phyloP scores from a whole-genome alignment of 345 rosid species.

The Acer yangbiense region DNA sequence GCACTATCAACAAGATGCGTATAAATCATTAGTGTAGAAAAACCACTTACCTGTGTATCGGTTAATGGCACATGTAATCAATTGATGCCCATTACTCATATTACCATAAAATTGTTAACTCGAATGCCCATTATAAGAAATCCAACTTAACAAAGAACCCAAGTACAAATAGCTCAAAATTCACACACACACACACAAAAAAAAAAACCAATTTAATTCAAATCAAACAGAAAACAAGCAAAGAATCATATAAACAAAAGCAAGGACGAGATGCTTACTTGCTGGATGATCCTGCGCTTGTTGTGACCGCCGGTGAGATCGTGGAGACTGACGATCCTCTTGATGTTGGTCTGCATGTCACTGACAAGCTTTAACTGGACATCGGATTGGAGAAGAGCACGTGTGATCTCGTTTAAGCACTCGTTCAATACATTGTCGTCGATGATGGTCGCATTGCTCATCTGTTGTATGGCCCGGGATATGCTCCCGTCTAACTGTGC shows the following conservation, averaged over 20 bases:
- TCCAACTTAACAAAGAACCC: neutral
- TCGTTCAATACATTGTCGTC: slow-evolving; percentile 85
- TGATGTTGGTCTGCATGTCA: slow-evolving; percentile 84
- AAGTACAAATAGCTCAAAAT: neutral
- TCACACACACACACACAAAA: no score
- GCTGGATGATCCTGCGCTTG: slow-evolving; percentile 88
- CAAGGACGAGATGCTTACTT: slow-evolving; percentile 8
- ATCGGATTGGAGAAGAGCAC: slow-evolving; percentile 88
- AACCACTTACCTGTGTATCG: no score
- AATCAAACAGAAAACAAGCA: neutral
- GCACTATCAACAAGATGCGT: neutral
- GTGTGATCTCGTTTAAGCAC: slow-evolving; percentile 88
- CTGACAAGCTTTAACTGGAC: slow-evolving; percentile 91
- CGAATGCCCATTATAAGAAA: neutral
- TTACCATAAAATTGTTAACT: neutral
- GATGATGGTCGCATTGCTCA: slow-evolving; percentile 93
- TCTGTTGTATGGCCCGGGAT: slow-evolving; percentile 92
- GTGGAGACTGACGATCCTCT: slow-evolving; percentile 86
- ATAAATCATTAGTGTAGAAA: neutral
- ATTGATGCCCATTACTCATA: neutral
- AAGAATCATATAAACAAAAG: no score
- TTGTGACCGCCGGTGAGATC: slow-evolving; percentile 98
- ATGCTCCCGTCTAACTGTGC: slow-evolving; percentile 88
- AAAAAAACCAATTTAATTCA: neutral
- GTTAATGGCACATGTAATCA: neutral